These are phyloP conservation scores for Plantago ovata DNA, from an alignment of 257 asterid genomes.

Conservation along the genomic window DNA sequence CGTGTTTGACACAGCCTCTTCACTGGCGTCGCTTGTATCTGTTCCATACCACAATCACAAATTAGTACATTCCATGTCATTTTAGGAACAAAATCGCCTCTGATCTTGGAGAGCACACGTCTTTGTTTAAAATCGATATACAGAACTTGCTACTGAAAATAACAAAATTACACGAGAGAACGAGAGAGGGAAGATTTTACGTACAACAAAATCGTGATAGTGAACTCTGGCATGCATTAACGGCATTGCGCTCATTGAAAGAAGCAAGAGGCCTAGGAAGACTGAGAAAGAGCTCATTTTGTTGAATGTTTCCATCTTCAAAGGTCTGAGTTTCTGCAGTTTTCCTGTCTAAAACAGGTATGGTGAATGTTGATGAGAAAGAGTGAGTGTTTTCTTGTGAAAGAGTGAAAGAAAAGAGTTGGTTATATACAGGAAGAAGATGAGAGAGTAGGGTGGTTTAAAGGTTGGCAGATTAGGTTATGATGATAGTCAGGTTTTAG, in stretches of 20 bases:
- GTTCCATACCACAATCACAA: constrained; percentile 2
- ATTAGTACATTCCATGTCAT: too few species aligned
- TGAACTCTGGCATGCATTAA: constrained; percentile 46
- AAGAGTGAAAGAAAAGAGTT: constrained; percentile 29
- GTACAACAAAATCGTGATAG: constrained; percentile 66
- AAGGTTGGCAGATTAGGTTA: constrained; percentile 75
- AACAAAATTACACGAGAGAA: neutral
- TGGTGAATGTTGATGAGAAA: constrained; percentile 11
- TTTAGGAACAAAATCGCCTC: too few species aligned
- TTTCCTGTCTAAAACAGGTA: constrained; percentile 5
- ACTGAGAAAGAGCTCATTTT: constrained; percentile 21
- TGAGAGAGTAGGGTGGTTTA: constrained; percentile 39
- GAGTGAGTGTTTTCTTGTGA: constrained; percentile 28
- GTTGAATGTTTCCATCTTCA: constrained; percentile 28
- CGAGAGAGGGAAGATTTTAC: constrained; percentile 16
- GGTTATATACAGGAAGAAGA: constrained; percentile 37
- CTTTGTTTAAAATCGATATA: neutral
- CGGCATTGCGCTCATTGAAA: constrained; percentile 36
- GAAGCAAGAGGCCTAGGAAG: constrained; percentile 32
- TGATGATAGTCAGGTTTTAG: constrained; percentile 35
- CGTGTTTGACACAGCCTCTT: constrained; percentile 82
- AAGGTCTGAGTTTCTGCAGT: neutral
- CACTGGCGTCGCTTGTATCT: constrained; percentile 82
- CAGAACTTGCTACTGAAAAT: neutral
- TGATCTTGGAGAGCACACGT: too few species aligned